Base-by-base conservation (phyloP, 495 filamentous ascomycete genomes). In the Tricharina praecox region DNA sequence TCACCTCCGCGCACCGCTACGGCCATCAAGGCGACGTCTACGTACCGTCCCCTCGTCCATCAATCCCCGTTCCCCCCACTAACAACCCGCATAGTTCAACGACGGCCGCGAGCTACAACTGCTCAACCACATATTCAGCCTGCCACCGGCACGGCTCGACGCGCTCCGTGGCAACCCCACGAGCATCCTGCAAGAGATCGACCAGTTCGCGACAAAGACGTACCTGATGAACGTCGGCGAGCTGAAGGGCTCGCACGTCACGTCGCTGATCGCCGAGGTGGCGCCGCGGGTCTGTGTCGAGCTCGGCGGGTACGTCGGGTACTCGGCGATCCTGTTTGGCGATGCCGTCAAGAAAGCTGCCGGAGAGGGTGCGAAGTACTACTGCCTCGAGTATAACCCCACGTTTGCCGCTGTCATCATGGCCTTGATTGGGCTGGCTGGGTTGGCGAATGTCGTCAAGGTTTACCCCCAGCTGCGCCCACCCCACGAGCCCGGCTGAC, bases 181-280 rank as follows among this genome's bases (percentile, higher is more conserved):
- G 4, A 70, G 65, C 32, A 70, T 92, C 4, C 66, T 88, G 1
- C 61, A 70, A 20, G 72, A 72, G 2, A 87, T 92, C 54, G 79
- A 90, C 53, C 72, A 80, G 19, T 92, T 73, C 60, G 78, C 68
- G 9, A 75, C 71, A 1, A 64, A 73, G 39, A 76, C 72, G 23
- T 79, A 81, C 47, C 69, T 90, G 39, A 86, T 87, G 77, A 88
- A 84, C 47, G 71, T 92, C 24, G 83, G 84, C 15, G 67, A 74
- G 36, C 62, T 72, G 45, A 92, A 92, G 55, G 82, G 80, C 16
- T 67, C 67, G 33, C 72, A 84, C 19, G 70, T 88, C 15, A 67
- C 67, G 0, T 64, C 78, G 23, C 56, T 84, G 5, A 85, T 90
- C 48, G 60, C 62, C 9, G 64, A 78, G 47, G 55, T 70, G 39